Conservation (phyloP, 2,329 filamentous ascomycete genomes). For the Aureobasidium namibiae region DNA sequence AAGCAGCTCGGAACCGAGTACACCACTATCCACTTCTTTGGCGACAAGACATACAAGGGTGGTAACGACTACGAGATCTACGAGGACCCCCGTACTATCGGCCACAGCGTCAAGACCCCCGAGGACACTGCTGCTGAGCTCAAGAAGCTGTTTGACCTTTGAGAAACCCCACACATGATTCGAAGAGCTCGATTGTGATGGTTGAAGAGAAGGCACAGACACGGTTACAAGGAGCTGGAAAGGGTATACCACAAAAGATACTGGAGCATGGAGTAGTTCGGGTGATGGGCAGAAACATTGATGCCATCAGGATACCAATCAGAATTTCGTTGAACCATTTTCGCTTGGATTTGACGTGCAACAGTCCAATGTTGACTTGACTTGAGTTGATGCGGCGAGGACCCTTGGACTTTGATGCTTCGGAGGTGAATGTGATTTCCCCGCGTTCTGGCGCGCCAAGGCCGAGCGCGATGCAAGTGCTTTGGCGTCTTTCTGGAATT, state of each 20-base stretch:
- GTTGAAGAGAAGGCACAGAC: not conserved
- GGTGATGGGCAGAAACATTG: not conserved
- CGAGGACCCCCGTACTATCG: constrained; percentile 68
- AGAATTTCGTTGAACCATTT: too few relatives aligned
- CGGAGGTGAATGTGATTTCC: not conserved
- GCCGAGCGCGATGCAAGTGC: not conserved
- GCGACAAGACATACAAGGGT: constrained; percentile 85
- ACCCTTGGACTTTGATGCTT: not conserved
- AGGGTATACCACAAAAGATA: not conserved
- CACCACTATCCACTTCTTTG: constrained; percentile 92
- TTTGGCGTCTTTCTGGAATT: not conserved
- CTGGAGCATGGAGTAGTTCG: constrained; percentile 6
- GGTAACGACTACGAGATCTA: constrained; percentile 98
- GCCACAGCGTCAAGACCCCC: constrained; percentile 73
- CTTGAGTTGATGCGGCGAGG: not conserved
- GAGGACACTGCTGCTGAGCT: constrained; percentile 74
- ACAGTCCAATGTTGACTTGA: not conserved
- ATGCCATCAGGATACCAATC: not conserved
- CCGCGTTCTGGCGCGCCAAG: constrained; percentile 1
- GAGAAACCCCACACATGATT: constrained; percentile 11
- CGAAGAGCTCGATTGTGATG: constrained; percentile 7
- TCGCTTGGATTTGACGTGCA: too few relatives aligned
- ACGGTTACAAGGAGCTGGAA: not conserved
- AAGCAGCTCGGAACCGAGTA: constrained; percentile 59
- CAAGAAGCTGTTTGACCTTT: constrained; percentile 62